Evolutionary conservation across 2,329 filamentous ascomycete species (phyloP), one percentile per base, ranked within the genome.

Genomic region (Fusarium fujikuroi): DNA sequence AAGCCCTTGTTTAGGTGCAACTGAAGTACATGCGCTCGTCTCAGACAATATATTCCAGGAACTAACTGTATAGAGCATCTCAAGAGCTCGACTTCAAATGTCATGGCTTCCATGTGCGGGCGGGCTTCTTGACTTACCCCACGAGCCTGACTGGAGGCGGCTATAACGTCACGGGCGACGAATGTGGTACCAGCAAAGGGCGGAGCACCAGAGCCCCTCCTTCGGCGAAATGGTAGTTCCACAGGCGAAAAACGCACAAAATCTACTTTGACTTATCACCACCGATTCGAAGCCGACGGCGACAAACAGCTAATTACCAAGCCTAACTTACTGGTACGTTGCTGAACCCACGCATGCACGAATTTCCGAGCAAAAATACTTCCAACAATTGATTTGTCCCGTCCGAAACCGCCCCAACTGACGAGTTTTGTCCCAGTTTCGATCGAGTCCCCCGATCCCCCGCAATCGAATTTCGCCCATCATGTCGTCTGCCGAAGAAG

Each of bases 401-500:
- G 70, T 56, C 44, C 68, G 69, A 76, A 76, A 74, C 66, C 63
- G 66, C 63, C 63, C 50, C 63, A 64, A 74, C 78, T 80, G 73
- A 80, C 77, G 66, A 78, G 66, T 68, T 69, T 75, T 78, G 66
- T 74, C 65, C 60, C 72, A 76, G 75, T 75, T 77, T 76, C 72
- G 66, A 73, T 76, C 72, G 75, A 77, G 73, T 76, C 70, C 73
- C 73, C 72, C 70, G 77, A 75, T 77, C 79, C 75, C 65, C 79
- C 77, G 69, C 77, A 77, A 75, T 77, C 75, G 71, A 75, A 73
- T 76, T 75, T 76, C 76, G 77, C 76, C 77, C 83, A 85, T 74
- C 80, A 89, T 89, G 87, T 83, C 85, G 37, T 36, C 49, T 30
- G 19, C 39, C 79, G 87, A 88, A 80, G 87, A 88, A 80, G 80